phyloP scores from a whole-genome alignment of 768 basidiomycete genomes.

The Crassisporium funariophilum region DNA sequence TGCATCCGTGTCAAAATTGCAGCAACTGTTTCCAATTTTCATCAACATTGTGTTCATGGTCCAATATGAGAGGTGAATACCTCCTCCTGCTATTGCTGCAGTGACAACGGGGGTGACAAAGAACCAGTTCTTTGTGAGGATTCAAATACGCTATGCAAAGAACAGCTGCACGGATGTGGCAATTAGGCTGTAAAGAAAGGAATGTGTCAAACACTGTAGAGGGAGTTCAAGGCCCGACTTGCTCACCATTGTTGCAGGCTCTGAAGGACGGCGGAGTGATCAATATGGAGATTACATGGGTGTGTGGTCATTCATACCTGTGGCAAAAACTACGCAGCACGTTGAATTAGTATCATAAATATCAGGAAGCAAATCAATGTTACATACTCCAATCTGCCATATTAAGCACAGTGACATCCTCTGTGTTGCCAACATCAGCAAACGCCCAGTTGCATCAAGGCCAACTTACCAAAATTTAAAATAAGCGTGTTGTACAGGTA shows the following conservation, averaged over 20 bases:
- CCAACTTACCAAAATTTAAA: neutral
- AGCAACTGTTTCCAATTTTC: too few relatives aligned
- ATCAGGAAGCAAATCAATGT: neutral
- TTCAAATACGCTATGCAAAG: constrained; percentile 37
- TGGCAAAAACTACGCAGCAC: constrained; percentile 36
- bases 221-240: neutral
- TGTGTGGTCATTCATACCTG: constrained; percentile 28
- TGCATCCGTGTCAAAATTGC: too few relatives aligned
- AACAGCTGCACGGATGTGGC: constrained; percentile 45
- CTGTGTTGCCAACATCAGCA: too few relatives aligned
- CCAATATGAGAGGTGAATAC: too few relatives aligned
- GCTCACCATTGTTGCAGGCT: constrained; percentile 44
- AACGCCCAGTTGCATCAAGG: too few relatives aligned
- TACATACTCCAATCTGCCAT: constrained; percentile 22
- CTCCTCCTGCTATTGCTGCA: constrained; percentile 14
- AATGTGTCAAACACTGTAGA: neutral
- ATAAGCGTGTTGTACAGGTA: neutral
- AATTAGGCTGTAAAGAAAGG: constrained; percentile 29
- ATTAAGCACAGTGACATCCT: neutral
- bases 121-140: constrained; percentile 20
- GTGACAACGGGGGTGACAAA: constrained; percentile 13
- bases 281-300: neutral
- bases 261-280: constrained; percentile 22
- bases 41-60: too few relatives aligned
- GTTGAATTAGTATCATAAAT: neutral